Percentiles rank a stretch among this genome's conserved stretches.
These are phyloP conservation scores for Neofusicoccum laricinum DNA, from an alignment of 2,329 filamentous ascomycete species.

Conservation along the genomic window DNA sequence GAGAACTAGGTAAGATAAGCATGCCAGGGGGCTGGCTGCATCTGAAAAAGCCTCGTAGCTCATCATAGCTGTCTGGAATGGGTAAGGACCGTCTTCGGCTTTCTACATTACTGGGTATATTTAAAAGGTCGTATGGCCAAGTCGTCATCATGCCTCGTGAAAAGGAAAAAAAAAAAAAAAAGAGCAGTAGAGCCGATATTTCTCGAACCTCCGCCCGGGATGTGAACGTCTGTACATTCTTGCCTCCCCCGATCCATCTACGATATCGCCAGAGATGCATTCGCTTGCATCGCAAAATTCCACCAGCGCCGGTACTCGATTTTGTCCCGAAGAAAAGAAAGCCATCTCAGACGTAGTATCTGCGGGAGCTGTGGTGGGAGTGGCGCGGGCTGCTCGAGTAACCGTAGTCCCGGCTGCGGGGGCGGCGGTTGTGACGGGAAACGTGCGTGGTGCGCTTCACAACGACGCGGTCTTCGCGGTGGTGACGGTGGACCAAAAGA, in stretches of 20 bases:
- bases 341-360: slow-evolving; percentile 27
- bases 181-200: neutral
- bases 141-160: slow-evolving; percentile 1
- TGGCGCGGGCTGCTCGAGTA: slow-evolving; percentile 35
- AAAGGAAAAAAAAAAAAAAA: neutral
- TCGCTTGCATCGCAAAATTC: neutral
- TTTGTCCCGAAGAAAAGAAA: neutral
- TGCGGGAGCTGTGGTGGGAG: slow-evolving; percentile 37
- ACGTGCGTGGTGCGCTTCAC: slow-evolving; percentile 51
- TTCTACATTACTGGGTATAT: slow-evolving; percentile 13
- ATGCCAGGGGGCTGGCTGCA: neutral
- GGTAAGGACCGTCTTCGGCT: slow-evolving; percentile 2
- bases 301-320: neutral
- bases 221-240: neutral
- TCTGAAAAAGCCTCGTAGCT: neutral
- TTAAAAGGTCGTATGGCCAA: slow-evolving; percentile 4
- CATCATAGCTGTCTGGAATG: neutral
- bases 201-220: neutral
- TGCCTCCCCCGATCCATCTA: neutral
- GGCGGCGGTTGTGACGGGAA: slow-evolving; percentile 36
- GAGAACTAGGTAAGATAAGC: neutral
- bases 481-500: slow-evolving; percentile 51
- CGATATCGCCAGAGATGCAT: neutral
- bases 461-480: slow-evolving; percentile 50
- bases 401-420: slow-evolving; percentile 13